Evolutionary conservation across 208 protist genomes (phyloP), one percentile per base, ranked within the genome.

Genomic region (Leishmania gerbilli): DNA sequence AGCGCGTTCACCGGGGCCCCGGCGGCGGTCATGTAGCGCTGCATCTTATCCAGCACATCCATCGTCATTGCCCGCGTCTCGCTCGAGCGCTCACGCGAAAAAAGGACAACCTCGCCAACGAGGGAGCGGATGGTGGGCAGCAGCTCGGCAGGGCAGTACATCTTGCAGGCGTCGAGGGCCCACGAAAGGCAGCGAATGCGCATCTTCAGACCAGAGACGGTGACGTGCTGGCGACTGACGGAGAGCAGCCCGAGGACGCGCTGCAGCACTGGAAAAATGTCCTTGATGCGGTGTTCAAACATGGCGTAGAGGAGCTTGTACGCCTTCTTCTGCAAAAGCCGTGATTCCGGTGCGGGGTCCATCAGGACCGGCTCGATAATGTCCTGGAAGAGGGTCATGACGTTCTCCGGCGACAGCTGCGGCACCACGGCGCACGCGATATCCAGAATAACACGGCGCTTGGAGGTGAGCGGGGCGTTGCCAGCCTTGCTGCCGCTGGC

Each of bases 301-400:
- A 97, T 92, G 69, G 91, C 76, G 60, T 90, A 92, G 74, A 97
- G 90, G 71, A 97, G 87, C 84, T 97, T 97, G 88, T 97, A 97
- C 3, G 94, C 94, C 74, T 97, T 97, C 84, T 97, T 97, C 84
- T 97, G 94, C 76, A 97, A 84, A 56, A 95, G 82, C 7, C 92
- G 91, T 19, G 90, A 95, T 79, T 95, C 90, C 47, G 92, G 92
- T 55, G 90, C 74, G 69, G 89, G 92, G 79, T 97, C 92, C 81
- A 93, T 86, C 31, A 97, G 85, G 3, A 97, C 91, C 0, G 94
- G 94, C 84, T 97, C 94, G 69, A 97, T 91, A 40, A 97, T 88
- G 53, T 95, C 87, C 55, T 88, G 83, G 76, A 92, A 96, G 37
- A 97, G 83, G 53, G 74, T 79, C 71, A 72, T 65, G 15, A 97